phyloP scores from a whole-genome alignment of 345 rosid genomes.

The Barbarea vulgaris region DNA sequence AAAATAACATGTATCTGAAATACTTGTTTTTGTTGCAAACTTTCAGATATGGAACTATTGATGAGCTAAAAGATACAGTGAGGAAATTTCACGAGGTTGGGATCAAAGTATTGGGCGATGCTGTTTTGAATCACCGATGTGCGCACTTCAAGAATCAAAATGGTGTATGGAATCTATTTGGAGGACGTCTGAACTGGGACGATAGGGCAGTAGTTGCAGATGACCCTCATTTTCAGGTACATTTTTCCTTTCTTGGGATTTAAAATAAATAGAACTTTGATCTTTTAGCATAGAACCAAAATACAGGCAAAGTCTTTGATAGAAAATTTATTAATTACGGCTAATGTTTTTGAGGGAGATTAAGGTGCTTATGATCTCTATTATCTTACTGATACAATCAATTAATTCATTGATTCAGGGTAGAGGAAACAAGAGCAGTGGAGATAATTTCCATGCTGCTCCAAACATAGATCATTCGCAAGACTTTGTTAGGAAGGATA shows the following conservation, averaged over 20 bases:
- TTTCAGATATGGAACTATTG: slow-evolving; percentile 78
- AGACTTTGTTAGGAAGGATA: slow-evolving; percentile 89
- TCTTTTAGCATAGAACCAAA: neutral
- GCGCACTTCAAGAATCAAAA: slow-evolving; percentile 84
- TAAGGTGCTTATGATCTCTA: slow-evolving; percentile 21
- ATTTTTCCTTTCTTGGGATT: neutral
- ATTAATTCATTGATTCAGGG: slow-evolving; percentile 58
- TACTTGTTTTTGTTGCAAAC: slow-evolving; percentile 9
- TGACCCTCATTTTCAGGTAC: slow-evolving; percentile 97
- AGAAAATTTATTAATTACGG: neutral
- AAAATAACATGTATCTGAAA: neutral
- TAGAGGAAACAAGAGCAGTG: slow-evolving; percentile 95
- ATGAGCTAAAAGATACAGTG: slow-evolving; percentile 81
- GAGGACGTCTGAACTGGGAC: slow-evolving; percentile 95
- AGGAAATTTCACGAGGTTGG: slow-evolving; percentile 66
- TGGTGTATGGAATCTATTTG: slow-evolving; percentile 93
- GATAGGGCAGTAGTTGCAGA: slow-evolving; percentile 92
- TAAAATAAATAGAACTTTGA: slow-evolving; percentile 13
- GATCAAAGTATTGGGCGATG: slow-evolving; percentile 91
- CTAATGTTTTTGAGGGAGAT: neutral
- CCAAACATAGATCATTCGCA: slow-evolving; percentile 99
- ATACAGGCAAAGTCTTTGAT: neutral
- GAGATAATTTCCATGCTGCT: slow-evolving; percentile 97
- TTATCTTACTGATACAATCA: slow-evolving; percentile 2
- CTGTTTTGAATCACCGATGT: slow-evolving; percentile 92